Percentiles rank a stretch among this genome's conserved stretches.
phyloP scores from a whole-genome alignment of 331 rosid genomes.

The Arachis monticola region DNA sequence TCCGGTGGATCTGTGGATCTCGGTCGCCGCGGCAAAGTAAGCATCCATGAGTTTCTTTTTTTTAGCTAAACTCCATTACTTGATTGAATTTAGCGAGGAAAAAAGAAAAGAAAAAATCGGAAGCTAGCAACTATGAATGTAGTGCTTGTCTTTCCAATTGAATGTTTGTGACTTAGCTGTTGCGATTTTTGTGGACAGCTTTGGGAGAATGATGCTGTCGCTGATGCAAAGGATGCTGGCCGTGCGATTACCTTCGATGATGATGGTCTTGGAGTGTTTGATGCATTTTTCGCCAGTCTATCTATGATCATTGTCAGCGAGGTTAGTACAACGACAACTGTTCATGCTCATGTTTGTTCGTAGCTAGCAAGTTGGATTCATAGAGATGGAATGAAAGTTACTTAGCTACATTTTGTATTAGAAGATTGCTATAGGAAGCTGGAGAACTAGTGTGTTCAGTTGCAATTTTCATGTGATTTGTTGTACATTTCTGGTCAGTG shows the following conservation, averaged over 20 bases:
- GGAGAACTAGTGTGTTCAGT: neutral
- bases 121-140: neutral
- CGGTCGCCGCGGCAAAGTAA: constrained; percentile 88
- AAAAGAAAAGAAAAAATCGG: neutral
- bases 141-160: neutral
- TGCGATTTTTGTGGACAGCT: constrained; percentile 52
- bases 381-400: neutral
- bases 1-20: constrained; percentile 66
- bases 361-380: neutral
- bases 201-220: constrained; percentile 47
- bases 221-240: constrained; percentile 31
- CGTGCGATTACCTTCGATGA: constrained; percentile 65
- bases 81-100: constrained; percentile 20
- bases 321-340: constrained; percentile 56
- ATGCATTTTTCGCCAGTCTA: constrained; percentile 85
- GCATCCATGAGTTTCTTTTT: neutral
- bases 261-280: constrained; percentile 80
- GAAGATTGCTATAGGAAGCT: neutral
- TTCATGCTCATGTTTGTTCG: neutral
- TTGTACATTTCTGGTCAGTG: neutral
- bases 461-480: neutral
- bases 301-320: constrained; percentile 95
- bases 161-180: neutral
- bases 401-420: neutral
- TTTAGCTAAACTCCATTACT: no score